Base-by-base conservation (phyloP, 78 protist genomes). In the Blattamonas nauphoetae region DNA sequence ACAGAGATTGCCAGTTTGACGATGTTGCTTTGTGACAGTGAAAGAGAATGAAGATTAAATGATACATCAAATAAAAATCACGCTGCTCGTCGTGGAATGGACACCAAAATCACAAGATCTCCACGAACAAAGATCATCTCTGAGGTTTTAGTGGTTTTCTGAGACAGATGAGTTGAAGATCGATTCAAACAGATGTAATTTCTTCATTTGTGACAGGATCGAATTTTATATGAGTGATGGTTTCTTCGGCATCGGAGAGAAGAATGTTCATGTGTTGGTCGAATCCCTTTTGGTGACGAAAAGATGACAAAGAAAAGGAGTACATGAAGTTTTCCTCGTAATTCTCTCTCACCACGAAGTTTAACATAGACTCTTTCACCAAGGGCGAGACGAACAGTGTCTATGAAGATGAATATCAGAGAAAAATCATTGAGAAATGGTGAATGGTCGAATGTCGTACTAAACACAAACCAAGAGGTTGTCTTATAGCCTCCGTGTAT, bases 241-340 rank as follows among this genome's bases (percentile, higher is more conserved):
- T 93, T 90, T 97, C 99, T 64, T 94, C 97, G n/a, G 94, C 99
- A 29, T 97, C 95, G 33, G 95, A 89, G n/a, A 97, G 91, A n/a
- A 97, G 85, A 95, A 96, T 92, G 91, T 97, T 97, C 55, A 96
- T 83, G 84, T 97, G 99, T 86, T 93, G 96, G 88, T 97, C 99
- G 88, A 90, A 97, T 36, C 96, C 98, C 97, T 96, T 79, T 36
- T 0, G 44, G 38, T 38, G 4, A 36, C 34, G 32, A 2, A 36
- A 45, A 0, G 0, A 45, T 5, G 34, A 29, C 0, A 63, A 3
- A 1, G 86, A 86, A 3, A 0, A 2, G 0, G 71, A 90, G 0
- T 81, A 97, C 99, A 87, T 97, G 98, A 45, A 97, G 89, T 81
- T 82, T 89, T 1, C 99, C 99, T 5, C 91, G 81, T 2, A 97